phyloP scores from a whole-genome alignment of 305 asterid genomes.

The Fraxinus xanthoxyloides region DNA sequence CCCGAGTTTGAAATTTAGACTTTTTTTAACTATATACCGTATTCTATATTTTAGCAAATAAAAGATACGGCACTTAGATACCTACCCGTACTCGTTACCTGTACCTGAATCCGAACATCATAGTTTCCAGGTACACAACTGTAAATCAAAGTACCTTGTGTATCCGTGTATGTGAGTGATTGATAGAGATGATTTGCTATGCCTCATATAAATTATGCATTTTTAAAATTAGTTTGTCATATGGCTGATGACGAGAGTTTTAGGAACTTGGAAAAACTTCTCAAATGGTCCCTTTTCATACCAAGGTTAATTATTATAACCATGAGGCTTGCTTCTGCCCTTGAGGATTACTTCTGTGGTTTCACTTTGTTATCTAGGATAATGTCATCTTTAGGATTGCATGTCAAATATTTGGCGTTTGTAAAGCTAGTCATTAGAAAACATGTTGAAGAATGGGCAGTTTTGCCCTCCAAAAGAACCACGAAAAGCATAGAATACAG shows the following conservation, averaged over 20 bases:
- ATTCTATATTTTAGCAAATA: too few species aligned
- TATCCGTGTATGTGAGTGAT: neutral
- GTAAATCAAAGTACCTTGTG: neutral
- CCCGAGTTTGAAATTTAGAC: too few species aligned
- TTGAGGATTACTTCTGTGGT: neutral
- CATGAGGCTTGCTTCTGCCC: neutral
- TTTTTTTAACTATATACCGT: too few species aligned
- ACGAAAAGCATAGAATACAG: neutral
- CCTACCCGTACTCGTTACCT: too few species aligned
- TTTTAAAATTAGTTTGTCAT: neutral
- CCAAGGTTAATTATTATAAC: neutral
- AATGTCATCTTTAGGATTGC: neutral
- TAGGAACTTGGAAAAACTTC: neutral
- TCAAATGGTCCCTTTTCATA: neutral
- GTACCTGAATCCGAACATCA: too few species aligned
- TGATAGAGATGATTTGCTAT: neutral
- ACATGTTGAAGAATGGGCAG: neutral
- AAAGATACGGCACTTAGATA: too few species aligned
- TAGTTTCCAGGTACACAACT: neutral
- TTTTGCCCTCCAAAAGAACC: neutral
- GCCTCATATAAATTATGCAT: neutral
- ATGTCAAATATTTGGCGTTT: neutral
- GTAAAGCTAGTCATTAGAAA: neutral
- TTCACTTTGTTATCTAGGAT: neutral
- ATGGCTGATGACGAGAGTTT: slow-evolving; percentile 4